Evolutionary conservation across 306 rosid species (phyloP).

Genomic region (Trifolium subterraneum): DNA sequence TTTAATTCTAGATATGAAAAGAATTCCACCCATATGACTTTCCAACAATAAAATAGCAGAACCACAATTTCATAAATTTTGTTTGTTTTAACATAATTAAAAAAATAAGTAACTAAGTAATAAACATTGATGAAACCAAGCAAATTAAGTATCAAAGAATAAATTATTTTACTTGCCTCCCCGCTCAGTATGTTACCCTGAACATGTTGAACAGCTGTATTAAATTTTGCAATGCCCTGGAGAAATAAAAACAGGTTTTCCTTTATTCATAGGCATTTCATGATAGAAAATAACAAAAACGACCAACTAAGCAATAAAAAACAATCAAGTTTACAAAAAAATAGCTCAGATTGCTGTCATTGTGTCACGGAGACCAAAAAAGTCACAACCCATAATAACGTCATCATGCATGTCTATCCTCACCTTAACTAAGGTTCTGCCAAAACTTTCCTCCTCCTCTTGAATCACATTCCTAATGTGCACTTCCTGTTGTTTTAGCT

Average conservation of each 20-base stretch:
- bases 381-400: slow-evolving; percentile 23
- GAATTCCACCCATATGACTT: slow-evolving; percentile 15
- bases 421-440: slow-evolving; percentile 92
- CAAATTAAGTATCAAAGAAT: slow-evolving; percentile 9
- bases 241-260: slow-evolving; percentile 37
- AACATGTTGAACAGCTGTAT: slow-evolving; percentile 82
- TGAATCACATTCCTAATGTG: slow-evolving; percentile 69
- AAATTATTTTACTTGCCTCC: slow-evolving; percentile 67
- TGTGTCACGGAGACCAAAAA: neutral
- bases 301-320: slow-evolving; percentile 17
- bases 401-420: slow-evolving; percentile 24
- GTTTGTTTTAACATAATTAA: slow-evolving; percentile 15
- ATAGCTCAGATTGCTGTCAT: slow-evolving; percentile 15
- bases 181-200: slow-evolving; percentile 86
- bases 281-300: slow-evolving; percentile 27
- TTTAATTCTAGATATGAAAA: neutral
- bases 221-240: slow-evolving; percentile 94
- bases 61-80: slow-evolving; percentile 7
- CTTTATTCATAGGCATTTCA: slow-evolving; percentile 14
- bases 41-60: slow-evolving; percentile 8
- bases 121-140: slow-evolving; percentile 3
- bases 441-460: slow-evolving; percentile 97
- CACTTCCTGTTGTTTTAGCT: slow-evolving; percentile 71
- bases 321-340: slow-evolving; percentile 1
- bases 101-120: neutral